A percentile compares a stretch with the other conserved stretches of the same genome.
phyloP scores from a whole-genome alignment of 768 basidiomycete genomes.

The Tylopilus sp. region DNA sequence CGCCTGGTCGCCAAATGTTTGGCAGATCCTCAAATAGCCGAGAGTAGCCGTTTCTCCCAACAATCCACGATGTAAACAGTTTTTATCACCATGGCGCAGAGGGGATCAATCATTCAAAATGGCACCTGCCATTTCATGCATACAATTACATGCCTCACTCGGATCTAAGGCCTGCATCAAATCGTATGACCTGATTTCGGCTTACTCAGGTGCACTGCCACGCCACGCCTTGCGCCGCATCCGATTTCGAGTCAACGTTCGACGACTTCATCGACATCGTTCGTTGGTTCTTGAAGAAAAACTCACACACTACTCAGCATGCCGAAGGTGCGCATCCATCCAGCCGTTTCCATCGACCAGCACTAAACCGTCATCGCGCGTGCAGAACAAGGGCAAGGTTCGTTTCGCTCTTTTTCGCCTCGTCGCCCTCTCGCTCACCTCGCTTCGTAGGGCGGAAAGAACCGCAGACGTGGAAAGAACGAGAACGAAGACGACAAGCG shows the following conservation, averaged over 20 bases:
- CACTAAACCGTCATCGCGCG: slow-evolving; percentile 1
- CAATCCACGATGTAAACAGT: not conserved
- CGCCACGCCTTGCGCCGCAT: not conserved
- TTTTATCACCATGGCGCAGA: not conserved
- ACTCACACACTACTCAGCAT: slow-evolving; percentile 7
- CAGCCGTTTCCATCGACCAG: not conserved
- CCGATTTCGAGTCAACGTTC: slow-evolving; percentile 1
- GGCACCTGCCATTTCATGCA: not conserved
- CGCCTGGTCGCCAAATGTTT: not conserved
- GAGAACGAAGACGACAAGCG: slow-evolving; percentile 99
- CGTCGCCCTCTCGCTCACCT: not conserved
- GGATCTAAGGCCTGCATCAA: no score
- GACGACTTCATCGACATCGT: not conserved
- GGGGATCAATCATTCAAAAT: not conserved
- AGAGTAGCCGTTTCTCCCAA: not conserved
- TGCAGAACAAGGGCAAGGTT: slow-evolving; percentile 30
- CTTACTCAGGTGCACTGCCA: slow-evolving; percentile 5
- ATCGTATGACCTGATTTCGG: no score
- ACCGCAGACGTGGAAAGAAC: slow-evolving; percentile 99
- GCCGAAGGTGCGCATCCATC: slow-evolving; percentile 21
- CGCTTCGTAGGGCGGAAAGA: slow-evolving; percentile 86
- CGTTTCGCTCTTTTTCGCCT: not conserved
- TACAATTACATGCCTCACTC: no score
- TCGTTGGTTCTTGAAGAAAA: not conserved
- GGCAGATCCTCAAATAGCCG: not conserved